Evolutionary conservation across 208 protist genomes (phyloP), one percentile per base, ranked within the genome.

Genomic region (Willaertia magna): DNA sequence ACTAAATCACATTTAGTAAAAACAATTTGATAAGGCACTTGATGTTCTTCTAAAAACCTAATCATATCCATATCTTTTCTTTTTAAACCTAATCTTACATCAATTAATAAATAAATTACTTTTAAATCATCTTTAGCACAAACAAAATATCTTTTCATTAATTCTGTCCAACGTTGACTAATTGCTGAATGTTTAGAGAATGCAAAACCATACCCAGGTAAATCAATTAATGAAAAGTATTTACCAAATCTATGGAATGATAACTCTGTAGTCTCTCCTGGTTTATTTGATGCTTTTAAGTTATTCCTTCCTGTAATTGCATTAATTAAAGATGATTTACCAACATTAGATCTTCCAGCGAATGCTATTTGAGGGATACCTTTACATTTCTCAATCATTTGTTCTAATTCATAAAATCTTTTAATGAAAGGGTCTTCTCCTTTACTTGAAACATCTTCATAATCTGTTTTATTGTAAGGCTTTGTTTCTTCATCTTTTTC

Each of bases 131-230:
- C 26, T 12, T 20, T 4, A 42, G 16, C 22, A 20, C 26, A 4
- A 7, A 42, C 34, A 55, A 83, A 83, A 55, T 83, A 83, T n/a
- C 7, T 22, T 55, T 42, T 51, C 26, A 83, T 51, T 14, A 83
- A 42, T 42, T 83, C n/a, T 4, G 14, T 34, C 78, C 78, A 83
- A 4, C 55, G 40, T 51, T 39, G n/a, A 34, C 26, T 67, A 26
- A 55, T 47, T 34, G 11, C 11, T 39, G 9, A 26, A 1, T 49
- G n/a, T 2, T 83, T 55, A 1, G 43, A 26, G 42, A 55, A 83
- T 0, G 79, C 79, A 67, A 84, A 84, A 30, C 79, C 79, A 84
- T 84, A 84, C n/a, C 79, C 79, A 30, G 79, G 79, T 4, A 84
- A 43, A 40, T 84, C 79, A n/a, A 84, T 34, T 11, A 84, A 43